phyloP scores from a whole-genome alignment of 164 flowering plant genomes.

The Annona squamosa region DNA sequence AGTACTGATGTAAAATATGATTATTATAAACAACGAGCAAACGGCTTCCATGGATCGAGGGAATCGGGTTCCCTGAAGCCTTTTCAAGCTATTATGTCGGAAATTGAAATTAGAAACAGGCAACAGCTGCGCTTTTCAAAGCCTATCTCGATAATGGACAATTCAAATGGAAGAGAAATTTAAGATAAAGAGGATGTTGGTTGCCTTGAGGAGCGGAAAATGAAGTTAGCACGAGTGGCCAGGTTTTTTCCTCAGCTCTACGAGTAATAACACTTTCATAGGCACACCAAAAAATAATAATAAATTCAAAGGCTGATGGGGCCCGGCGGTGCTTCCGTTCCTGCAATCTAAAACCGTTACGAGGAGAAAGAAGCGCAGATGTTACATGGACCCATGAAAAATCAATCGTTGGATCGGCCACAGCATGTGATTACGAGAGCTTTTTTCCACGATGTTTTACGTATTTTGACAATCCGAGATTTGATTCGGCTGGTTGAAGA shows the following conservation, averaged over 20 bases:
- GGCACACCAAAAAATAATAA: too few relatives aligned
- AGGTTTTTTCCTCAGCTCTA: too few relatives aligned
- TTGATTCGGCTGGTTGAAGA: neutral
- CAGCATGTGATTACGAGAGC: neutral
- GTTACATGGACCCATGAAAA: too few relatives aligned
- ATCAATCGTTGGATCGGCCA: neutral
- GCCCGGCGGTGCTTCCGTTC: neutral
- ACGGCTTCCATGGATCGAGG: neutral
- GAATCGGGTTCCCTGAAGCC: conserved; percentile 9
- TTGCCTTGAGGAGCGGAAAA: conserved; percentile 3
- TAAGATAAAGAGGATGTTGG: conserved; percentile 9
- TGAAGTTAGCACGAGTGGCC: neutral
- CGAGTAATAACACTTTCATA: too few relatives aligned
- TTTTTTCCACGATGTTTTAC: neutral
- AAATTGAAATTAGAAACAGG: neutral
- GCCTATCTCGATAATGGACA: neutral
- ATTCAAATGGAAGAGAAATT: neutral
- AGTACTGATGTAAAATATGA: too few relatives aligned
- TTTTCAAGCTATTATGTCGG: conserved; percentile 3
- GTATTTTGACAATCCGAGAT: neutral
- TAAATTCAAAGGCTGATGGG: too few relatives aligned
- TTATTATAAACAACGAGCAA: too few relatives aligned
- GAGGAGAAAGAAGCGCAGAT: neutral
- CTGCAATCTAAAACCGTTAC: neutral
- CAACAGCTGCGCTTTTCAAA: neutral